A percentile compares a stretch with the other conserved stretches of the same genome.
phyloP scores from a whole-genome alignment of 2,329 filamentous ascomycete species.

The Aspergillus ustus region DNA sequence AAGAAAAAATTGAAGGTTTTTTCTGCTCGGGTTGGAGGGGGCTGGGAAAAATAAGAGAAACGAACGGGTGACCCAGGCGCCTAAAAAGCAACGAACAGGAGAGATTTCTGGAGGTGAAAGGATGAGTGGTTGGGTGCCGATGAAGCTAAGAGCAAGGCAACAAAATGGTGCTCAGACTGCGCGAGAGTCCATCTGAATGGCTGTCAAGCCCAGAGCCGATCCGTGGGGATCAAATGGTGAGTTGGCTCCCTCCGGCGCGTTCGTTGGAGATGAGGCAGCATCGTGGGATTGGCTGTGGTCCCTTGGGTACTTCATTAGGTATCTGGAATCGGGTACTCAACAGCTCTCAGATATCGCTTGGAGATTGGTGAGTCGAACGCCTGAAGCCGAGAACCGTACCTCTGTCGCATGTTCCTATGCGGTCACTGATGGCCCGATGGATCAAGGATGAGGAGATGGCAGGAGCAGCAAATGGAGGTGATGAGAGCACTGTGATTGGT shows the following conservation, averaged over 20 bases:
- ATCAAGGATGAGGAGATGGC: background rate
- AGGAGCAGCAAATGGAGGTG: conserved; percentile 34
- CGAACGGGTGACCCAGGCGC: conserved; percentile 20
- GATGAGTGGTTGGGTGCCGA: conserved; percentile 25
- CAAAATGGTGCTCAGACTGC: conserved; percentile 14
- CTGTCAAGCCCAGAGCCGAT: conserved; percentile 21
- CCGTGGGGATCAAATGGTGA: conserved; percentile 24
- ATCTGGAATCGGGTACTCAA: conserved; percentile 16
- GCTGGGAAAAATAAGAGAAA: conserved; percentile 23
- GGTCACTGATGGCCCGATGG: background rate
- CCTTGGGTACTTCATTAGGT: conserved; percentile 21
- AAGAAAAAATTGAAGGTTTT: conserved; percentile 8
- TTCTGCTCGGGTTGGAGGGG: conserved; percentile 17
- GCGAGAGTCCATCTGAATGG: conserved; percentile 21
- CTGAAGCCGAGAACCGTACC: background rate
- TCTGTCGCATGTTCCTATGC: background rate
- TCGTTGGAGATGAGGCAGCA: conserved; percentile 9
- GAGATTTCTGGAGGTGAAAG: conserved; percentile 13
- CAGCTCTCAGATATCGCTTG: background rate
- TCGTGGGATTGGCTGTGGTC: conserved; percentile 15
- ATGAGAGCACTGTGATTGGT: conserved; percentile 34
- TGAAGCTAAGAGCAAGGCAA: conserved; percentile 26
- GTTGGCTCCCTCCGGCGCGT: conserved; percentile 20
- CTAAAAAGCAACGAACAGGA: conserved; percentile 33
- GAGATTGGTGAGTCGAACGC: background rate